phyloP scores from a whole-genome alignment of 495 filamentous ascomycete species.

The Lasiosphaeria hispida region DNA sequence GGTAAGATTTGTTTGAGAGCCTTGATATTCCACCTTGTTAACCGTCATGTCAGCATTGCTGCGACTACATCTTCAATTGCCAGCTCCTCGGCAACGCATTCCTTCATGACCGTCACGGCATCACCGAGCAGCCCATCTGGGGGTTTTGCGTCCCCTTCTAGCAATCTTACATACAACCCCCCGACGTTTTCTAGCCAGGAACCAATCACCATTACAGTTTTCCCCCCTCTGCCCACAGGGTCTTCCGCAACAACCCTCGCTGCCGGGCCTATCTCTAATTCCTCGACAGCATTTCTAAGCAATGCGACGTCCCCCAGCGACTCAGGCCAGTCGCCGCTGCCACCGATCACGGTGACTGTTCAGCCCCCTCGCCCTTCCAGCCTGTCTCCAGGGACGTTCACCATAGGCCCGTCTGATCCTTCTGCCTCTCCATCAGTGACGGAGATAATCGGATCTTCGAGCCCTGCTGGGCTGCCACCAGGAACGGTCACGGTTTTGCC shows the following conservation, averaged over 20 bases:
- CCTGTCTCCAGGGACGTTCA: not conserved
- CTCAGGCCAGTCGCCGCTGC: not conserved
- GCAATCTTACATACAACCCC: not conserved
- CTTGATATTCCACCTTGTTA: not conserved
- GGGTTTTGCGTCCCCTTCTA: not conserved
- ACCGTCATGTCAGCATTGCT: slow-evolving; percentile 4
- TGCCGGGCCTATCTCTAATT: not conserved
- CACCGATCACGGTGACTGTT: slow-evolving; percentile 8
- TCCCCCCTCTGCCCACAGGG: slow-evolving; percentile 4
- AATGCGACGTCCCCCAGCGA: not conserved
- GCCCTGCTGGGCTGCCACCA: not conserved
- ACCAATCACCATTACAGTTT: slow-evolving; percentile 21
- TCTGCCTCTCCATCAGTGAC: not conserved
- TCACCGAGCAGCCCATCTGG: slow-evolving; percentile 9
- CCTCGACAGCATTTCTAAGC: not conserved
- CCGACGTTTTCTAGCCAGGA: not conserved
- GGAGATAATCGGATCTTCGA: not conserved
- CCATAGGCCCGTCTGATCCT: not conserved
- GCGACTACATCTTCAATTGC: slow-evolving; percentile 6
- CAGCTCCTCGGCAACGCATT: slow-evolving; percentile 13
- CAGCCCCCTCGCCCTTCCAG: not conserved
- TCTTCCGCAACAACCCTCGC: not conserved
- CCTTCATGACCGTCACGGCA: slow-evolving; percentile 13
- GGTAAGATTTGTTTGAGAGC: slow-evolving; percentile 9
- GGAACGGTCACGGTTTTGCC: not conserved